phyloP scores from a whole-genome alignment of 148 eudicot genomes.

The Pouteria glomerata region DNA sequence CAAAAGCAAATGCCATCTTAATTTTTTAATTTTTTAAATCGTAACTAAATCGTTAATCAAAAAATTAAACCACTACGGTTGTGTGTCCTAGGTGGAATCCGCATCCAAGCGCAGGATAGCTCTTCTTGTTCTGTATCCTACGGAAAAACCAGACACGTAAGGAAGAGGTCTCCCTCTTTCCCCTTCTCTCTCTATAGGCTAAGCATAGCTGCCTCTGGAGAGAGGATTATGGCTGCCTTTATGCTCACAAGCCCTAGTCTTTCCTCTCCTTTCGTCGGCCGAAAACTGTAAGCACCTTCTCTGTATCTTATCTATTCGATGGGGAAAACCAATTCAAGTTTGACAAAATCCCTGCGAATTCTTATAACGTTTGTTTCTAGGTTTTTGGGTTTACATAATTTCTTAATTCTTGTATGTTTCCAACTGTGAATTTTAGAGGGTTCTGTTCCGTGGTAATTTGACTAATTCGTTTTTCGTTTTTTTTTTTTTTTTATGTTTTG shows the following conservation, averaged over 20 bases:
- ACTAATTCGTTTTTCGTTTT: neutral
- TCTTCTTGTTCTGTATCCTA: too few species aligned
- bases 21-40: too few species aligned
- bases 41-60: too few species aligned
- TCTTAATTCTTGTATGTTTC: neutral
- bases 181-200: too few species aligned
- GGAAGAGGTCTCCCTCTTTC: too few species aligned
- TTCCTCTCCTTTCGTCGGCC: slow-evolving; percentile 37
- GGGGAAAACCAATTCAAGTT: neutral
- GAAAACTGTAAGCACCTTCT: slow-evolving; percentile 38
- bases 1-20: too few species aligned
- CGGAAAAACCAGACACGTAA: too few species aligned
- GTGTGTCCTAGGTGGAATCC: too few species aligned
- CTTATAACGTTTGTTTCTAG: neutral
- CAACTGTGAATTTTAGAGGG: neutral
- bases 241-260: slow-evolving; percentile 51
- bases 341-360: neutral
- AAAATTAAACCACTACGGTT: too few species aligned
- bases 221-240: slow-evolving; percentile 35
- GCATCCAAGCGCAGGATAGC: too few species aligned
- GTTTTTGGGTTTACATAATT: neutral
- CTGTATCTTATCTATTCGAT: neutral
- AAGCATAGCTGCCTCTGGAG: too few species aligned
- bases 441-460: neutral
- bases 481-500: neutral